Conservation (phyloP, 2,329 filamentous ascomycete species). For the Botrytis cinerea region DNA sequence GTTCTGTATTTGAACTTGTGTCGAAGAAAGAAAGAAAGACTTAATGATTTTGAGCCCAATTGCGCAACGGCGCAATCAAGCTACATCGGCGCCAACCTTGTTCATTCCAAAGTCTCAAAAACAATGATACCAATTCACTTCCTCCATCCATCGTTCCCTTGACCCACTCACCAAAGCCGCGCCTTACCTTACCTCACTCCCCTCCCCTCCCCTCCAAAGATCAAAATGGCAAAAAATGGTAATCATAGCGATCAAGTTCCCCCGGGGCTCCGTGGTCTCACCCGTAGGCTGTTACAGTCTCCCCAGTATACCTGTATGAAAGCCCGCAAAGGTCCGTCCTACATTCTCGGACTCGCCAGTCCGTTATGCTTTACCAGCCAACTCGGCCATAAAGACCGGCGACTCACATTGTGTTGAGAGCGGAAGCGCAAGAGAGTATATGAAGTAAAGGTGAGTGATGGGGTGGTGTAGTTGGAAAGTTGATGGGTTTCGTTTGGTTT, state of each 20-base stretch:
- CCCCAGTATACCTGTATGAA: slow-evolving; percentile 13
- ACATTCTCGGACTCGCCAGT: slow-evolving; percentile 10
- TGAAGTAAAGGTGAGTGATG: not conserved
- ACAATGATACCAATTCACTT: not conserved
- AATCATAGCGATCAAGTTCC: not conserved
- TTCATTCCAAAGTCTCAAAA: not conserved
- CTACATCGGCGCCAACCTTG: not conserved
- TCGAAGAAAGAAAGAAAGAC: not conserved
- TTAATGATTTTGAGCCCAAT: not conserved
- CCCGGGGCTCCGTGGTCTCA: not conserved
- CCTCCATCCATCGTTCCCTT: not conserved
- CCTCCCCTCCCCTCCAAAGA: not conserved
- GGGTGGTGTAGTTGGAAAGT: not conserved
- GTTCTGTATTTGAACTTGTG: not conserved
- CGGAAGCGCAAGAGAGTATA: not conserved
- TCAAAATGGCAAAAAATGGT: not conserved
- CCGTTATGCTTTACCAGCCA: not conserved
- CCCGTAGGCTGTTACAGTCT: slow-evolving; percentile 3
- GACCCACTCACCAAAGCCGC: not conserved
- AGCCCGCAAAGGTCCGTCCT: slow-evolving; percentile 7
- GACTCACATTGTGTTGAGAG: not conserved
- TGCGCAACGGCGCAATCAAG: not conserved
- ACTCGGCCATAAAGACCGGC: not conserved
- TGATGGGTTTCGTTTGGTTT: not conserved
- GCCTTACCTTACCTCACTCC: not conserved